phyloP scores from a whole-genome alignment of 1,284 basidiomycete species.

The Apiotrichum gamsii region DNA sequence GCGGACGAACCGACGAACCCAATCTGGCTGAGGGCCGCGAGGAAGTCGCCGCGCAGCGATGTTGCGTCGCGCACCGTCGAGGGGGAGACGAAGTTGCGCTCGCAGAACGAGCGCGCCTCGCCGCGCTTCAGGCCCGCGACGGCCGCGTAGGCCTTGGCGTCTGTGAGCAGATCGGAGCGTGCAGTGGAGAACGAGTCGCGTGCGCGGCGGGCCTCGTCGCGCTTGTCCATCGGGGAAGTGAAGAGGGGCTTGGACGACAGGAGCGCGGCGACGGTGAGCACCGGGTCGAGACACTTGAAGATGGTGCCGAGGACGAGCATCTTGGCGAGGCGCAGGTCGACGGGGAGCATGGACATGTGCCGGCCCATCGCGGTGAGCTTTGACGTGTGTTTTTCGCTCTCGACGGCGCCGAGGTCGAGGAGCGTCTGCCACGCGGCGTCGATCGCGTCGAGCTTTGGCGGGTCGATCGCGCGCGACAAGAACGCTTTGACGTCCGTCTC shows the following conservation, averaged over 20 bases:
- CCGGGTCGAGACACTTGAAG: conserved; percentile 66
- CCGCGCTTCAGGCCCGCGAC: conserved; percentile 53
- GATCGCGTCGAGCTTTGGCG: conserved; percentile 69
- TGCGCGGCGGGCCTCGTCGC: conserved; percentile 68
- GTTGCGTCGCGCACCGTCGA: conserved; percentile 74
- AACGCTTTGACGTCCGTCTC: conserved; percentile 69
- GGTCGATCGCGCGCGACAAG: conserved; percentile 66
- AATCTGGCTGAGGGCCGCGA: conserved; percentile 63
- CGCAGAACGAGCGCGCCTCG: conserved; percentile 56
- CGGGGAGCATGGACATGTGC: conserved; percentile 67
- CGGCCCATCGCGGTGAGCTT: conserved; percentile 73
- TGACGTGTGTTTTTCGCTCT: conserved; percentile 54
- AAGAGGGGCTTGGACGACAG: conserved; percentile 85
- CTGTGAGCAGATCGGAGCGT: conserved; percentile 82
- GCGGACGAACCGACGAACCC: conserved; percentile 57
- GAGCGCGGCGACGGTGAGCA: conserved; percentile 74
- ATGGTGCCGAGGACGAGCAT: conserved; percentile 79
- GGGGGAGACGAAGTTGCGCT: conserved; percentile 78
- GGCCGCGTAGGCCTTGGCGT: conserved; percentile 68
- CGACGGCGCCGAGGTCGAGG: conserved; percentile 71
- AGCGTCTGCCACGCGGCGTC: conserved; percentile 71
- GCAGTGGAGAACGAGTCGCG: conserved; percentile 61
- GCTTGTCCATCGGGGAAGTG: conserved; percentile 68
- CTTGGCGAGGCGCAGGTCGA: conserved; percentile 87
- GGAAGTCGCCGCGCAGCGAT: conserved; percentile 70